Percentiles rank a stretch among this genome's conserved stretches.
Evolutionary conservation across 306 rosid genomes (phyloP).

Genomic region (Cucumis melo): DNA sequence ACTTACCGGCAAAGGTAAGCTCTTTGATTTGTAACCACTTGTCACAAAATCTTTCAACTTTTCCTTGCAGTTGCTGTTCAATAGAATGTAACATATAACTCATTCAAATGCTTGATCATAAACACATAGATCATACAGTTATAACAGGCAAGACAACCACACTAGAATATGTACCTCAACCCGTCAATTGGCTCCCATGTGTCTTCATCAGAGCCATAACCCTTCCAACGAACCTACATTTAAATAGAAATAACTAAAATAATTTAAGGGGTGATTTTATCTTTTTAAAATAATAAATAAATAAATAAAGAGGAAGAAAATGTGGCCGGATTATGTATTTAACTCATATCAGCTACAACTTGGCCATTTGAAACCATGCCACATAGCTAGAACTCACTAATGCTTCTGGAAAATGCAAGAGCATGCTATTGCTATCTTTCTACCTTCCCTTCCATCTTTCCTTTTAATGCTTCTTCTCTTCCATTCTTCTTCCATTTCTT

Average conservation of each 20-base stretch:
- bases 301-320: too few species aligned
- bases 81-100: background rate
- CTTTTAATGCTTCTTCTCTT: background rate
- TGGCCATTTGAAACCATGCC: background rate
- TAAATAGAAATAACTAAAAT: background rate
- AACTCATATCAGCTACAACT: background rate
- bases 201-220: constrained; percentile 48
- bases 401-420: background rate
- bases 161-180: constrained; percentile 25
- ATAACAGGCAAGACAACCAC: background rate
- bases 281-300: too few species aligned
- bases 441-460: background rate
- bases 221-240: constrained; percentile 65
- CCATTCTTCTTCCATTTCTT: background rate
- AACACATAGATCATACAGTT: background rate
- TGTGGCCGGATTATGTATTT: background rate
- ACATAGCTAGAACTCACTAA: background rate
- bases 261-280: background rate
- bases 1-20: constrained; percentile 63
- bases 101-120: background rate
- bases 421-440: background rate
- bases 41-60: constrained; percentile 34
- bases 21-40: constrained; percentile 24
- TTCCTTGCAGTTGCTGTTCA: constrained; percentile 41
- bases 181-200: constrained; percentile 72